Evolutionary conservation across 2,329 filamentous ascomycete genomes (phyloP).

Genomic region (Cladosporium austrohemisphaericum): DNA sequence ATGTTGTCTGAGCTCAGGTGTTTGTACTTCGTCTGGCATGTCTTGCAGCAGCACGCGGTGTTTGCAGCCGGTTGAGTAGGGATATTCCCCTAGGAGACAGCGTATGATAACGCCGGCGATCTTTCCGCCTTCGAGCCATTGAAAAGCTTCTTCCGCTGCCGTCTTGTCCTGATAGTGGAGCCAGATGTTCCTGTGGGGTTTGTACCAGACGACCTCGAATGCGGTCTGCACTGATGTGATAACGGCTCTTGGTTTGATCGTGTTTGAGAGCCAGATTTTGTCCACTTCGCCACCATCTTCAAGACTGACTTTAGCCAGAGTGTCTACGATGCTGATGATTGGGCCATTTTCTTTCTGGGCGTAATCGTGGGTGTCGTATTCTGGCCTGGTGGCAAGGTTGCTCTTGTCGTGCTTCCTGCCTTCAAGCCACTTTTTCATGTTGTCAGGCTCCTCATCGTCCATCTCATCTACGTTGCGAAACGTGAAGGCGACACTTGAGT

Average conservation of each 20-base stretch:
- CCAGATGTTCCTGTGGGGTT: neutral
- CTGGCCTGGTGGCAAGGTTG: no score
- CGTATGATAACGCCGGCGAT: neutral
- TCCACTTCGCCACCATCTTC: neutral
- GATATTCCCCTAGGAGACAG: neutral
- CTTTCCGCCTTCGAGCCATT: neutral
- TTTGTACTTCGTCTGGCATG: neutral
- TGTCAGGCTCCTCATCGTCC: no score
- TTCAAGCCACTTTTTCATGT: no score
- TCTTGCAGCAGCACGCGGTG: neutral
- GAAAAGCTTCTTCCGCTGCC: neutral
- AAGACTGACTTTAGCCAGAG: neutral
- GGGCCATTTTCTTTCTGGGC: neutral
- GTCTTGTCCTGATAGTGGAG: neutral
- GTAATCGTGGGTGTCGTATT: neutral
- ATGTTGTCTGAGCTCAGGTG: neutral
- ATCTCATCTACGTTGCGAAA: no score
- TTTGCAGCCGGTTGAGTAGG: neutral
- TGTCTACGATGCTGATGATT: neutral
- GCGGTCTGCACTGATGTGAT: neutral
- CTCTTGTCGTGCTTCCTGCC: no score
- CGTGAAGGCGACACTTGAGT: no score
- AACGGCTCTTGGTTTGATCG: neutral
- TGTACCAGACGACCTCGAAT: constrained; percentile 6
- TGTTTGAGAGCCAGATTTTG: neutral